Conservation (phyloP, 306 rosid genomes). For the Fragaria iinumae region DNA sequence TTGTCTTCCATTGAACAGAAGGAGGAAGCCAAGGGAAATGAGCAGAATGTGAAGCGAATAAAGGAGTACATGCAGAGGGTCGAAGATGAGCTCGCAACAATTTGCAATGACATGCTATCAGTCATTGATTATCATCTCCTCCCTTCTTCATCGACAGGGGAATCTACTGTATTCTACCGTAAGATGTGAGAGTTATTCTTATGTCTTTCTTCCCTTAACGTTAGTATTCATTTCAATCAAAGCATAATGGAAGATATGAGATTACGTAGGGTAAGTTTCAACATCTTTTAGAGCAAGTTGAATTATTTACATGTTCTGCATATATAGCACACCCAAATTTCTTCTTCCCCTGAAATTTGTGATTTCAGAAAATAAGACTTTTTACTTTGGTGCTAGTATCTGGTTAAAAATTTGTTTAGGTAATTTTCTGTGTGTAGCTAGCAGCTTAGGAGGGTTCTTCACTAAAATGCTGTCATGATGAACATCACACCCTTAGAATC, state of each 20-base stretch:
- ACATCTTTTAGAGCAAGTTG: not conserved
- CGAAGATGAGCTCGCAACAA: constrained; percentile 40
- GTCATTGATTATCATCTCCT: constrained; percentile 44
- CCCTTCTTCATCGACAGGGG: constrained; percentile 40
- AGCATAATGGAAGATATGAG: constrained; percentile 4
- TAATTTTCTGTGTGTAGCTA: not conserved
- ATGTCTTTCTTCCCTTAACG: not conserved
- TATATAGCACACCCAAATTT: not conserved
- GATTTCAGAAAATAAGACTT: not conserved
- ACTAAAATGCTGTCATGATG: not conserved
- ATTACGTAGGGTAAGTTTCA: not conserved
- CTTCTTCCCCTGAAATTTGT: not conserved
- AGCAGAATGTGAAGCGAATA: constrained; percentile 36
- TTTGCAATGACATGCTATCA: constrained; percentile 39
- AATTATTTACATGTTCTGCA: not conserved
- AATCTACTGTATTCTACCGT: constrained; percentile 38
- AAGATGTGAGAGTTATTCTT: constrained; percentile 33
- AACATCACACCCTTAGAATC: not conserved
- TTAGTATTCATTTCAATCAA: constrained; percentile 5
- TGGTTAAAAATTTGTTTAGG: not conserved
- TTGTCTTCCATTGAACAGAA: constrained; percentile 46
- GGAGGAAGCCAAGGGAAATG: constrained; percentile 39
- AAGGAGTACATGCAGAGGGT: constrained; percentile 40
- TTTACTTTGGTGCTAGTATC: not conserved
- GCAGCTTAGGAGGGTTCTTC: not conserved